These are phyloP conservation scores for Edaphochlamys debaryana DNA, from an alignment of 139 green algal genomes.

Conservation along the genomic window DNA sequence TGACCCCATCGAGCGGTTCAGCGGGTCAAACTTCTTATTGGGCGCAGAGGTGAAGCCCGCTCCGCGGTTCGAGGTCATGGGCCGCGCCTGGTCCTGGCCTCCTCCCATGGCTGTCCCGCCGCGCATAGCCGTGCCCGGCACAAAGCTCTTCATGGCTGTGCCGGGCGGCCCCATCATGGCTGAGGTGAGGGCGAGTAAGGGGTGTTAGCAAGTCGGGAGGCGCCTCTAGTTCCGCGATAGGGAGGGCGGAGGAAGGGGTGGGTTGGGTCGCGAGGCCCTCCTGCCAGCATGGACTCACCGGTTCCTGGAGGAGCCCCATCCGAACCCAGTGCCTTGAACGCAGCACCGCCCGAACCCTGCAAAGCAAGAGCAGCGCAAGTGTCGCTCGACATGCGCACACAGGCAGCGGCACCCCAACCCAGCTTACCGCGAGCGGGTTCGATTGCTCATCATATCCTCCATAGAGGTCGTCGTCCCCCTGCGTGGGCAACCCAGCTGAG, in stretches of 20 bases:
- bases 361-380: neutral
- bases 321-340: conserved; percentile 47
- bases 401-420: neutral
- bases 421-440: conserved; percentile 50
- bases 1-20: conserved; percentile 52
- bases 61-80: conserved; percentile 83
- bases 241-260: too few relatives aligned
- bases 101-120: conserved; percentile 29
- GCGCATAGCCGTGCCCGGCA: conserved; percentile 50
- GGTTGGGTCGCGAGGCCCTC: too few relatives aligned
- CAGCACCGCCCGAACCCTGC: conserved; percentile 24
- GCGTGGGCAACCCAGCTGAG: too few relatives aligned
- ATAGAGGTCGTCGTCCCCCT: conserved; percentile 72
- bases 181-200: conserved; percentile 7
- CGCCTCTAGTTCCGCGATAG: too few relatives aligned
- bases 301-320: conserved; percentile 36
- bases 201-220: too few relatives aligned
- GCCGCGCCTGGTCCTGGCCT: conserved; percentile 52
- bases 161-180: conserved; percentile 52
- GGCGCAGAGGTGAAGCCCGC: conserved; percentile 70
- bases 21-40: conserved; percentile 69
- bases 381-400: conserved; percentile 1
- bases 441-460: conserved; percentile 68
- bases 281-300: conserved; percentile 23
- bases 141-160: conserved; percentile 58